Base-by-base conservation (phyloP, 2,329 filamentous ascomycete genomes). In the Amauroascus verrucosus region DNA sequence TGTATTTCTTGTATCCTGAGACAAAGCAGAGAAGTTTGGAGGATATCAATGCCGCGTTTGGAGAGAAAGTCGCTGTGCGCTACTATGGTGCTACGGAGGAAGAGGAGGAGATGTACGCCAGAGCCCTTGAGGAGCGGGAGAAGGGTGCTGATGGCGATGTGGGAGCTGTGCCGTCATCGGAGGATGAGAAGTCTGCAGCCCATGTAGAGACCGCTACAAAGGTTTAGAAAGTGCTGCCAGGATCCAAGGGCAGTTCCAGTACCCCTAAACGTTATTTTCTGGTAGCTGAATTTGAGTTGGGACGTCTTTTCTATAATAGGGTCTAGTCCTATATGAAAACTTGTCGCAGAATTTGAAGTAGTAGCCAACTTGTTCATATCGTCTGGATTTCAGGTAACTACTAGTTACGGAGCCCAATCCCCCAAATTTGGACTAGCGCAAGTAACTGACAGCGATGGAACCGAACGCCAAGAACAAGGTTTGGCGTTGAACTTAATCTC, bases 1-100 rank as follows among this genome's bases (percentile, higher is more conserved):
- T 70, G 16, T 70, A 59, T 45, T 65, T 69, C 45, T 55, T 68
- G 35, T 70, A 65, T 52, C 67, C 66, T 0, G 68, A 70, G 53
- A 70, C 67, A 0, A 68, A 68, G 56, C 63, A 65, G 6, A 58
- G 62, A 13, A 63, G 60, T 13, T 54, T 70, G 54, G 68, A 70
- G 53, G 67, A 70, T 46, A 69, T 70, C 55, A 65, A 63, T 24
- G 63, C 59, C 6, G 56, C 64, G 6, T 70, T 71, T 58, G 67
- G 67, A 6, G 68, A 70, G 45, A 56, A 60, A 46, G 62, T 65
- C 13, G 63, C 63, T 8, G 60, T 64, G n/a, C 56, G 56, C 41
- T 62, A 57, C 47, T 63, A 63, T 32, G 56, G 56, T 40, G 60
- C 60, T 5, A 65, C 60, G 16, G 62, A 59, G 13, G 62, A 61